Percentiles rank a stretch among this genome's conserved stretches.
Conservation (phyloP, 1,284 basidiomycete genomes). For the Boletus sp. region DNA sequence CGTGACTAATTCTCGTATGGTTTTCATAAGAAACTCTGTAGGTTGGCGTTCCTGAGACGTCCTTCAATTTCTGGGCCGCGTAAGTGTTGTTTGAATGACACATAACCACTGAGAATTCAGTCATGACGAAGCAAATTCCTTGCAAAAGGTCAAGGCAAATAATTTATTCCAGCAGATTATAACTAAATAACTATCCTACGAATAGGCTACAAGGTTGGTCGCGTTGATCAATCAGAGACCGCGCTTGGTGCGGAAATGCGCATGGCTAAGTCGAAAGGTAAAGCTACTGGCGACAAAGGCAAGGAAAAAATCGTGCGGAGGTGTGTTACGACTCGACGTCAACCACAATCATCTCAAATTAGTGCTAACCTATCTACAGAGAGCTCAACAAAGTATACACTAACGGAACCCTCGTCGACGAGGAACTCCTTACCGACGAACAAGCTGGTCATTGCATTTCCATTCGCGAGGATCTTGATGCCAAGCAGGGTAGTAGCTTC, state of each 20-base stretch:
- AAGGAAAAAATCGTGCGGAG: constrained; percentile 81
- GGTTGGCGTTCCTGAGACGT: constrained; percentile 95
- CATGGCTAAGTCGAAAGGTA: constrained; percentile 67
- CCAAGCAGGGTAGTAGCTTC: constrained; percentile 57
- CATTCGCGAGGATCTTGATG: constrained; percentile 65
- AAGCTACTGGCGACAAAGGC: constrained; percentile 43
- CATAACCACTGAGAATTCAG: constrained; percentile 3
- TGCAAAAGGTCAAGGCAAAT: constrained; percentile 59
- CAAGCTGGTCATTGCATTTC: constrained; percentile 94
- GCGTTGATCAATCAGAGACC: constrained; percentile 96
- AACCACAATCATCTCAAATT: neutral
- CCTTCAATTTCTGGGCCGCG: constrained; percentile 92
- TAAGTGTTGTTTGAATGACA: constrained; percentile 39
- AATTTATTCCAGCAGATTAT: no score
- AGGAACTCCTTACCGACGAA: constrained; percentile 85
- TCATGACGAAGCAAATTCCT: constrained; percentile 61
- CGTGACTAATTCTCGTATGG: neutral
- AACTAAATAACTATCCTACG: constrained; percentile 13
- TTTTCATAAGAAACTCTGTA: constrained; percentile 28
- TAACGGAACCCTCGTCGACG: constrained; percentile 94
- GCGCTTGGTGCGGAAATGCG: constrained; percentile 82
- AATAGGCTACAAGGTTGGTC: constrained; percentile 92
- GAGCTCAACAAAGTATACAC: constrained; percentile 96
- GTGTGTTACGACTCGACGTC: constrained; percentile 31
- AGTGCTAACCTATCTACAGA: constrained; percentile 37